Conservation (phyloP, 306 rosid genomes). For the Sophora flavescens region DNA sequence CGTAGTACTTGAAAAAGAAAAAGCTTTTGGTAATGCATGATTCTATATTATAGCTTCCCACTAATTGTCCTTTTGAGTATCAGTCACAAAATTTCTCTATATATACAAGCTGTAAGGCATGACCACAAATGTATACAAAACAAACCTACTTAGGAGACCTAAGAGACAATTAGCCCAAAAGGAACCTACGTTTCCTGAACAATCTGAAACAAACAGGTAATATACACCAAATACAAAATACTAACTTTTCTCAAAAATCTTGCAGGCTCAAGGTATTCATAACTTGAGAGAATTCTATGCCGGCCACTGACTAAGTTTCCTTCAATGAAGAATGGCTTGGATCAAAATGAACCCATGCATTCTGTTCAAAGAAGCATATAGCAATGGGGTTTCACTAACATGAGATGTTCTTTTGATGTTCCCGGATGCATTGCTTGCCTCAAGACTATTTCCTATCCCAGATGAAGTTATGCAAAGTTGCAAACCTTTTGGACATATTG, state of each 20-base stretch:
- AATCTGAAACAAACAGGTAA: slow-evolving; percentile 27
- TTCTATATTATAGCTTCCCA: not conserved
- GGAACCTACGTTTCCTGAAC: not conserved
- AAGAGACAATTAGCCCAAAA: not conserved
- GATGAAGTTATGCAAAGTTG: slow-evolving; percentile 30
- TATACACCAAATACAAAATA: slow-evolving; percentile 34
- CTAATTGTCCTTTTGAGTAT: not conserved
- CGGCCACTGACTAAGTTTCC: slow-evolving; percentile 11
- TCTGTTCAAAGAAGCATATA: slow-evolving; percentile 26
- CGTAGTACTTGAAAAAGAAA: not conserved
- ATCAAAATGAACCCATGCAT: slow-evolving; percentile 32
- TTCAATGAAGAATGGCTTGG: slow-evolving; percentile 40
- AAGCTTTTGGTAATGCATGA: not conserved
- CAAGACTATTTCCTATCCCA: slow-evolving; percentile 8
- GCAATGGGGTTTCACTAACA: slow-evolving; percentile 32
- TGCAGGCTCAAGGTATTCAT: slow-evolving; percentile 23
- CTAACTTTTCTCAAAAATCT: slow-evolving; percentile 32
- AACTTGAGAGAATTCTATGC: not conserved
- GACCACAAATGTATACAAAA: slow-evolving; percentile 40
- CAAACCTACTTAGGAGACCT: slow-evolving; percentile 15
- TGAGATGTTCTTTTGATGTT: slow-evolving; percentile 38
- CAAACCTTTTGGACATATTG: slow-evolving; percentile 18
- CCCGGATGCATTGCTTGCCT: slow-evolving; percentile 28
- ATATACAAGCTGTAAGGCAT: slow-evolving; percentile 31
- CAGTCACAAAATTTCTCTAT: slow-evolving; percentile 15